These are phyloP conservation scores for Teratosphaeria gauchensis DNA, from an alignment of 2,329 filamentous ascomycete species.

Conservation along the genomic window DNA sequence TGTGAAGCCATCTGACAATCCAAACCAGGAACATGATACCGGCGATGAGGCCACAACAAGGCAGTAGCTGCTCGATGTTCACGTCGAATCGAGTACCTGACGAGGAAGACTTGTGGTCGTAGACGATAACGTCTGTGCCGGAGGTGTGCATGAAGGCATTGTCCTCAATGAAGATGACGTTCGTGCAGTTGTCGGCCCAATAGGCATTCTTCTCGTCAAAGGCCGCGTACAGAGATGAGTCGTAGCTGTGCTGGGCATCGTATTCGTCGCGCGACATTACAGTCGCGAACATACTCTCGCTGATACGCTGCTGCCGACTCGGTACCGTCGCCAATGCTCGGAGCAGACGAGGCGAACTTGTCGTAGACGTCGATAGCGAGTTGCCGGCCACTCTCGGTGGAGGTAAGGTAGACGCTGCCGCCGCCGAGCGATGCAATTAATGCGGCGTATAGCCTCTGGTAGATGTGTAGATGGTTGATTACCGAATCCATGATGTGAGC, in stretches of 20 bases:
- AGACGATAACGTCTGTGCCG: background rate
- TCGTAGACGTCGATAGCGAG: background rate
- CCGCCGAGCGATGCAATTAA: too few relatives aligned
- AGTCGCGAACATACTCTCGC: background rate
- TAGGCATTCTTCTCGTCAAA: background rate
- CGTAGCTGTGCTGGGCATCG: background rate
- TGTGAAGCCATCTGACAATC: too few relatives aligned
- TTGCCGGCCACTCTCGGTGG: background rate
- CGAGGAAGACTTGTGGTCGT: too few relatives aligned
- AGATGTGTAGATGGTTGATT: too few relatives aligned
- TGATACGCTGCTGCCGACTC: background rate
- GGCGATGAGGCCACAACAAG: too few relatives aligned
- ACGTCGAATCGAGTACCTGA: too few relatives aligned
- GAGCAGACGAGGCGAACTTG: background rate
- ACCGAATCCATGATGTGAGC: too few relatives aligned
- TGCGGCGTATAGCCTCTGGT: too few relatives aligned
- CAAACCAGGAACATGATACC: too few relatives aligned
- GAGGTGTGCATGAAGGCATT: background rate
- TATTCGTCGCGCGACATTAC: background rate
- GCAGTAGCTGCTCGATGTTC: too few relatives aligned
- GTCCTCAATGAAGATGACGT: background rate
- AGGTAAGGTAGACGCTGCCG: background rate
- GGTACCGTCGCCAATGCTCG: background rate
- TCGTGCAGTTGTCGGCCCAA: background rate
- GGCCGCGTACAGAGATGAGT: too few relatives aligned